Percentiles rank a stretch among this genome's conserved stretches.
Conservation (phyloP, 2,329 filamentous ascomycete genomes). For the Fusarium sp. region DNA sequence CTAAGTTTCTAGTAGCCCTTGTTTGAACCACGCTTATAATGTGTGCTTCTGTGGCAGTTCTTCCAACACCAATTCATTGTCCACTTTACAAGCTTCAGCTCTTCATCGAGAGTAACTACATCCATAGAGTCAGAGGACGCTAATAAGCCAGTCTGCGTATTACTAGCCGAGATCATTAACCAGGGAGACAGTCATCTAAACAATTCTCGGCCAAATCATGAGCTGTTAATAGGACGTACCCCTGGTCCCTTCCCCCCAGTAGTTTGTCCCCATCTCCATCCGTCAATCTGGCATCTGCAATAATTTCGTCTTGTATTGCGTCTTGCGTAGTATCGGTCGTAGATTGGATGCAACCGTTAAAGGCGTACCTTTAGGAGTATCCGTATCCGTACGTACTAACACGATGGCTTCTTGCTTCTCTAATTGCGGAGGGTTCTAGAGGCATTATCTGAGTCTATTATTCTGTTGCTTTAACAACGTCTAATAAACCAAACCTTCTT, state of each 20-base stretch:
- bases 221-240: constrained; percentile 7
- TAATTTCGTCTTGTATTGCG: constrained; percentile 14
- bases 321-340: not conserved
- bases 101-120: constrained; percentile 14
- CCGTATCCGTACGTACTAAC: not conserved
- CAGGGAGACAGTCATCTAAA: constrained; percentile 1
- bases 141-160: constrained; percentile 16
- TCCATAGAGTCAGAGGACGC: constrained; percentile 5
- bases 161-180: too few species aligned
- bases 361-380: not conserved
- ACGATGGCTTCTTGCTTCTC: not conserved
- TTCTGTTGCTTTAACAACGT: constrained; percentile 22
- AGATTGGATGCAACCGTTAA: constrained; percentile 1
- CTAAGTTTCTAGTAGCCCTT: not conserved
- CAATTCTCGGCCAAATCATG: constrained; percentile 30
- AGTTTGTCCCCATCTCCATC: constrained; percentile 32
- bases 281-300: constrained; percentile 21
- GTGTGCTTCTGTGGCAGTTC: not conserved
- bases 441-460: not conserved
- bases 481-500: constrained; percentile 17
- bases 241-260: constrained; percentile 25
- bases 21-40: not conserved
- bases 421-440: constrained; percentile 7
- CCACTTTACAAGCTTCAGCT: constrained; percentile 31
- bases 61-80: constrained; percentile 6